Percentiles rank a stretch among this genome's conserved stretches.
These are phyloP conservation scores for Neoarthrinium moseri DNA, from an alignment of 2,329 filamentous ascomycete species.

Conservation along the genomic window DNA sequence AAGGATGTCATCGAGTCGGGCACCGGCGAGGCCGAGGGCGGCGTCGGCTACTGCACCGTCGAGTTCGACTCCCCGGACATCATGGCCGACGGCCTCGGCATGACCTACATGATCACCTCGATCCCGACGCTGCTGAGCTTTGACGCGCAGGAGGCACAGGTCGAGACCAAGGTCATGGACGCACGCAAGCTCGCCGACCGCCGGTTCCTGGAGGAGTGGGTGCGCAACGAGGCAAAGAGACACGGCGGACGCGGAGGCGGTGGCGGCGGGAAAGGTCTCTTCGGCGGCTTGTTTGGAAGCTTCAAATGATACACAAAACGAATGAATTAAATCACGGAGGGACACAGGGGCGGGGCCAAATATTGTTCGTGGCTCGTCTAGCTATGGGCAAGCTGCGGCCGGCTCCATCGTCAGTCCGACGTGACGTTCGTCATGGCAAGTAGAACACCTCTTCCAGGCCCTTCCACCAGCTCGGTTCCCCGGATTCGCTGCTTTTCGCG, in stretches of 20 bases:
- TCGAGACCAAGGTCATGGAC: constrained; percentile 47
- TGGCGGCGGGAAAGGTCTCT: constrained; percentile 27
- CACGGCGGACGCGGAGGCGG: constrained; percentile 43
- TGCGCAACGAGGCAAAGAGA: constrained; percentile 47
- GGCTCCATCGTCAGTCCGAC: too few species aligned
- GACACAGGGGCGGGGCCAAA: too few species aligned
- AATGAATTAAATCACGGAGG: too few species aligned
- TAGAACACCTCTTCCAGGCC: constrained; percentile 70
- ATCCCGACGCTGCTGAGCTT: constrained; percentile 59
- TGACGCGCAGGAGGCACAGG: constrained; percentile 52
- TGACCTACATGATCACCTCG: constrained; percentile 57
- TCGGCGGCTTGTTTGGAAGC: constrained; percentile 30
- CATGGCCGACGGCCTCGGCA: constrained; percentile 45
- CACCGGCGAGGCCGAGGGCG: constrained; percentile 54
- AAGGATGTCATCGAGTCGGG: constrained; percentile 46
- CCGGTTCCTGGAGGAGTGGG: constrained; percentile 53
- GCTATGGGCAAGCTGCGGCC: too few species aligned
- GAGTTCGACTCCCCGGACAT: constrained; percentile 59
- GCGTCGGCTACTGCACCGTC: constrained; percentile 52
- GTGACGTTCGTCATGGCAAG: constrained; percentile 48
- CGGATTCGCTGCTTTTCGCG: constrained; percentile 56
- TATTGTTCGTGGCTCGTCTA: too few species aligned
- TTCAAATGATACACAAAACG: constrained; percentile 23
- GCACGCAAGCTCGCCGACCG: constrained; percentile 46
- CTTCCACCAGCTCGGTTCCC: constrained; percentile 67